phyloP scores from a whole-genome alignment of 805 yeast genomes.

The Barnettozyma sucrosica region DNA sequence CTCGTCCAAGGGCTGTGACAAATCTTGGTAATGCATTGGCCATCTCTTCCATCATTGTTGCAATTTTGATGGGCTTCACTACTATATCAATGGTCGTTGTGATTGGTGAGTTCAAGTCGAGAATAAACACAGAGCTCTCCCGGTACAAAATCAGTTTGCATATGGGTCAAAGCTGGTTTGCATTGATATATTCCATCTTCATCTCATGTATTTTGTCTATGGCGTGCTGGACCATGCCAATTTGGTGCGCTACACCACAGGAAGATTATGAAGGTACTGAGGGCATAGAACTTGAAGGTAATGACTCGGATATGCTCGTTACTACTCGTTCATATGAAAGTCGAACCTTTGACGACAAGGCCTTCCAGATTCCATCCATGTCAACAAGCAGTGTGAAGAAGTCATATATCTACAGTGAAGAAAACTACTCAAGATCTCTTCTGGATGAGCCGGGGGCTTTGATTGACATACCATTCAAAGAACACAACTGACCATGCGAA shows the following conservation, averaged over 20 bases:
- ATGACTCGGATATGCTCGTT: not conserved
- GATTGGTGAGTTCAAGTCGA: constrained; percentile 19
- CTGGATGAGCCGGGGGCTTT: not conserved
- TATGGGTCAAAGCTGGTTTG: constrained; percentile 38
- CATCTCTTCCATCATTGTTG: constrained; percentile 30
- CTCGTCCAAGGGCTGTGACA: constrained; percentile 3
- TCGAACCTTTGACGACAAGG: not conserved
- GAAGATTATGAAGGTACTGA: constrained; percentile 2
- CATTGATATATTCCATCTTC: constrained; percentile 35
- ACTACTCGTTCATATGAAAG: not conserved
- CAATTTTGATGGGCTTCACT: constrained; percentile 29
- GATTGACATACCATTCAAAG: constrained; percentile 6
- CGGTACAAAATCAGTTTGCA: constrained; percentile 42
- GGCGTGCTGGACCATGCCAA: constrained; percentile 35
- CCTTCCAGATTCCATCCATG: constrained; percentile 2
- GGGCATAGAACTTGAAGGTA: not conserved
- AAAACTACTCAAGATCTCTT: not conserved
- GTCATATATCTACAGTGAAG: not conserved
- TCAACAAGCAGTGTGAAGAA: not conserved
- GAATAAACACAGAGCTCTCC: constrained; percentile 29
- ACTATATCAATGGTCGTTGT: constrained; percentile 27
- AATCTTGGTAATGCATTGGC: constrained; percentile 34
- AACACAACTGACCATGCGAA: not conserved
- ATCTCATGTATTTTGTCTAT: constrained; percentile 16
- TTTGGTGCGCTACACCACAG: constrained; percentile 50